Conservation (phyloP, 805 yeast species). For the Teunomyces pallodes region DNA sequence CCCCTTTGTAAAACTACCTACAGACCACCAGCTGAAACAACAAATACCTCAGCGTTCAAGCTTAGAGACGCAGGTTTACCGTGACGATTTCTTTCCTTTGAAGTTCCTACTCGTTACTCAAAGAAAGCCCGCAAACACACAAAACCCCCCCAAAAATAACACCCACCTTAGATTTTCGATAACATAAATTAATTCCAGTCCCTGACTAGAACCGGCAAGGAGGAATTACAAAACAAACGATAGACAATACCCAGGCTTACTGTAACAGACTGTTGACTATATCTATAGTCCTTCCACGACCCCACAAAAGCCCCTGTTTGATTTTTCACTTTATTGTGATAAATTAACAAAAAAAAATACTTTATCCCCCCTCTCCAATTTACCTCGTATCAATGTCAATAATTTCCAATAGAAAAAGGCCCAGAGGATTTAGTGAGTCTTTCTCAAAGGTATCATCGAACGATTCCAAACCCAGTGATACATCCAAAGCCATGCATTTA, state of each 20-base stretch:
- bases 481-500: conserved; percentile 4
- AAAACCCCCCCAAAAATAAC: neutral
- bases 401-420: conserved; percentile 42
- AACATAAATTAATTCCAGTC: too few relatives aligned
- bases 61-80: neutral
- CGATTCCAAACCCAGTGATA: conserved; percentile 3
- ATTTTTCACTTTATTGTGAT: too few relatives aligned
- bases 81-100: neutral
- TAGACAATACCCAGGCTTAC: neutral
- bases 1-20: neutral
- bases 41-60: neutral
- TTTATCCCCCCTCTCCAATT: too few relatives aligned
- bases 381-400: conserved; percentile 26
- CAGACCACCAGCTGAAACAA: neutral
- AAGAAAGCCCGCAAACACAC: neutral
- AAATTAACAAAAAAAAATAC: too few relatives aligned
- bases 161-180: neutral
- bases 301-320: too few relatives aligned
- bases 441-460: conserved; percentile 17
- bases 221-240: neutral
- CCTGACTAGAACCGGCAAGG: too few relatives aligned
- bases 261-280: neutral
- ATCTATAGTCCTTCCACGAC: too few relatives aligned
- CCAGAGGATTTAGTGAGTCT: conserved; percentile 44
- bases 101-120: neutral